phyloP scores from a whole-genome alignment of 2,329 filamentous ascomycete genomes.

The Sporothrix dimorphospora region DNA sequence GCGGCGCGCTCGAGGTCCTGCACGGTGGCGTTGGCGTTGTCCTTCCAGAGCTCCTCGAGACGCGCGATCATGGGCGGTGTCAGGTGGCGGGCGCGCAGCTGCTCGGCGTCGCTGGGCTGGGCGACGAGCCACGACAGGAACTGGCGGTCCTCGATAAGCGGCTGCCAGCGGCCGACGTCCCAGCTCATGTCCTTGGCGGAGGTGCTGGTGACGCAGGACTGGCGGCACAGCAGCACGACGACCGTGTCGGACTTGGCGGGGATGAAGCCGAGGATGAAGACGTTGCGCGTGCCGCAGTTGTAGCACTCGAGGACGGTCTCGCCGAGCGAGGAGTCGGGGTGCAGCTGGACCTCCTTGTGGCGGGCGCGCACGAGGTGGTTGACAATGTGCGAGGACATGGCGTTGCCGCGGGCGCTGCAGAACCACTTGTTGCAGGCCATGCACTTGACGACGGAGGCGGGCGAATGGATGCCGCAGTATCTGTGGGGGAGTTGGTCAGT shows the following conservation, averaged over 20 bases:
- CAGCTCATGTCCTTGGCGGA: constrained; percentile 99
- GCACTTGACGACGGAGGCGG: constrained; percentile 94
- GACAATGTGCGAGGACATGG: constrained; percentile 95
- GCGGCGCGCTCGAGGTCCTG: constrained; percentile 89
- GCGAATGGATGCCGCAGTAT: constrained; percentile 97
- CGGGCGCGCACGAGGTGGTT: constrained; percentile 96
- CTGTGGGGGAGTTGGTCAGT: constrained; percentile 49
- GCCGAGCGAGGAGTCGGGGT: constrained; percentile 88
- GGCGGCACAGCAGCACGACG: constrained; percentile 92
- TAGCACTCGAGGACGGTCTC: constrained; percentile 98
- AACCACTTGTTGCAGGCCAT: constrained; percentile 98
- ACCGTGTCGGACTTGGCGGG: constrained; percentile 98
- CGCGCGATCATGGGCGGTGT: constrained; percentile 95
- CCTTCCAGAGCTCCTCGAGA: constrained; percentile 98
- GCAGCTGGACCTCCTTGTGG: constrained; percentile 97
- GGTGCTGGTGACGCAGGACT: constrained; percentile 91
- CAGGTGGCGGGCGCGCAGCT: constrained; percentile 90
- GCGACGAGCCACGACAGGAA: constrained; percentile 94
- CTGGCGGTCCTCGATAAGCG: constrained; percentile 92
- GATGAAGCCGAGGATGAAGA: constrained; percentile 96
- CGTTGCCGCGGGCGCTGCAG: constrained; percentile 95
- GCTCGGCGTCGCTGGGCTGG: constrained; percentile 88
- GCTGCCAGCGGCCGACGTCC: constrained; percentile 98
- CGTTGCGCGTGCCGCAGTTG: constrained; percentile 99
- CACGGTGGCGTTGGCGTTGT: constrained; percentile 85